A percentile compares a stretch with the other conserved stretches of the same genome.
Evolutionary conservation across 2,329 filamentous ascomycete species (phyloP).

Genomic region (Malbranchea cinnamomea): DNA sequence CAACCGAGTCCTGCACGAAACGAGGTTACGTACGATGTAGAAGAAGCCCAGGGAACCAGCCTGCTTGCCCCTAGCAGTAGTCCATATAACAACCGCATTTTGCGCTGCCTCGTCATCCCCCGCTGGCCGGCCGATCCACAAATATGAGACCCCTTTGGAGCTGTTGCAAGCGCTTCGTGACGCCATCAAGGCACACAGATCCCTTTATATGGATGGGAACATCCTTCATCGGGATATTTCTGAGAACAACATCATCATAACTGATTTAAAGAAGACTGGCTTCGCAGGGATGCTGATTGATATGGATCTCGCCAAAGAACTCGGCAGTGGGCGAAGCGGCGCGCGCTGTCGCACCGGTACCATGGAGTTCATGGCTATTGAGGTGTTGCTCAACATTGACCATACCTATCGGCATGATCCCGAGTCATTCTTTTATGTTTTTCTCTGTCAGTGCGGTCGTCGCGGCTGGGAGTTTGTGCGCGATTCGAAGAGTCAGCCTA

Average conservation of each 20-base stretch:
- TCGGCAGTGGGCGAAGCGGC: constrained; percentile 9
- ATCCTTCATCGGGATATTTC: constrained; percentile 27
- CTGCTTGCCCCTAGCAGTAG: constrained; percentile 5
- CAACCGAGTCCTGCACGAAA: constrained; percentile 1
- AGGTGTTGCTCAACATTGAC: constrained; percentile 17
- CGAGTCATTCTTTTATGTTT: constrained; percentile 20
- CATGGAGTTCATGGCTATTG: constrained; percentile 21
- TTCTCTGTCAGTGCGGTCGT: constrained; percentile 16
- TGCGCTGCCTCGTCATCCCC: constrained; percentile 18
- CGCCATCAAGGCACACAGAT: constrained; percentile 23
- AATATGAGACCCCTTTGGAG: constrained; percentile 17
- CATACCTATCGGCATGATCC: constrained; percentile 22
- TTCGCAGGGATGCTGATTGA: constrained; percentile 21
- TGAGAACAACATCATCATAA: constrained; percentile 26
- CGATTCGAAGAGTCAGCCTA: too few species aligned
- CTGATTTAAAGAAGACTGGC: constrained; percentile 10
- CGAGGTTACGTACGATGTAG: constrained; percentile 4
- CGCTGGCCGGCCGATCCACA: constrained; percentile 15
- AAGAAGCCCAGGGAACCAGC: constrained; percentile 1
- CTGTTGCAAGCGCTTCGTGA: constrained; percentile 22
- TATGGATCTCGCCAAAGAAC: constrained; percentile 19
- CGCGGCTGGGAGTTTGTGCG: too few species aligned
- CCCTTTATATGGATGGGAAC: constrained; percentile 17
- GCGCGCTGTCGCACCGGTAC: constrained; percentile 8
- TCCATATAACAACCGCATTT: constrained; percentile 17